phyloP scores from a whole-genome alignment of 169 alveolate species.

The Fabrea salina region DNA sequence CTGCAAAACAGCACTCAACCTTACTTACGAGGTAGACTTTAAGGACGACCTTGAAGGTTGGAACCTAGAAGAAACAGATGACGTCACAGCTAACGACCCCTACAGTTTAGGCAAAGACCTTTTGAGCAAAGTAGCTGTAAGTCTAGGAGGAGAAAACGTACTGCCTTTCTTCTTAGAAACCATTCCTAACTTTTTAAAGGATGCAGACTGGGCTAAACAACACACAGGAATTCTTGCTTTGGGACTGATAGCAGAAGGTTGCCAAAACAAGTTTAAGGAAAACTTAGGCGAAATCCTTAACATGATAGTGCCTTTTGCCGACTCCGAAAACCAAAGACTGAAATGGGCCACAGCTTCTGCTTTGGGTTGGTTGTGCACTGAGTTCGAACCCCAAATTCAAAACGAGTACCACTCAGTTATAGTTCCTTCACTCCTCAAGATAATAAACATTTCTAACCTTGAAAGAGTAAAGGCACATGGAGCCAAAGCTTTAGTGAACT shows the following conservation, averaged over 20 bases:
- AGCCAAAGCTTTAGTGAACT: constrained; percentile 20
- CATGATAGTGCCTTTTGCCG: constrained; percentile 27
- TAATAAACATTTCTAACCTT: background rate
- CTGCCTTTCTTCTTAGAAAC: background rate
- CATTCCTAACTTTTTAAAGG: constrained; percentile 25
- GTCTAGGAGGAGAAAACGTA: background rate
- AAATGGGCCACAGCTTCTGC: constrained; percentile 21
- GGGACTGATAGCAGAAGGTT: constrained; percentile 33
- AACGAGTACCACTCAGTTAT: background rate
- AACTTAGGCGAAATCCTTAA: background rate
- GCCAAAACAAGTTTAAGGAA: constrained; percentile 17
- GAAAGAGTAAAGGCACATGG: background rate
- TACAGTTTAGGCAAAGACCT: constrained; percentile 23
- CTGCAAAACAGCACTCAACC: background rate
- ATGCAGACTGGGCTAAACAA: constrained; percentile 23
- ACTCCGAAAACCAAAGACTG: constrained; percentile 20
- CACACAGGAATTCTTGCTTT: constrained; percentile 17
- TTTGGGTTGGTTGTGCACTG: constrained; percentile 19
- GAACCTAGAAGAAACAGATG: constrained; percentile 18
- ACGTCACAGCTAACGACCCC: constrained; percentile 23
- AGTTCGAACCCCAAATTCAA: constrained; percentile 12
- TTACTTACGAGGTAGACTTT: constrained; percentile 21
- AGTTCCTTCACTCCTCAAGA: background rate
- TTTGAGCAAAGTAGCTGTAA: background rate
- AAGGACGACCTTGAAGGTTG: constrained; percentile 4